Evolutionary conservation across 2,329 filamentous ascomycete species (phyloP).

Genomic region (Elsinoe australis): DNA sequence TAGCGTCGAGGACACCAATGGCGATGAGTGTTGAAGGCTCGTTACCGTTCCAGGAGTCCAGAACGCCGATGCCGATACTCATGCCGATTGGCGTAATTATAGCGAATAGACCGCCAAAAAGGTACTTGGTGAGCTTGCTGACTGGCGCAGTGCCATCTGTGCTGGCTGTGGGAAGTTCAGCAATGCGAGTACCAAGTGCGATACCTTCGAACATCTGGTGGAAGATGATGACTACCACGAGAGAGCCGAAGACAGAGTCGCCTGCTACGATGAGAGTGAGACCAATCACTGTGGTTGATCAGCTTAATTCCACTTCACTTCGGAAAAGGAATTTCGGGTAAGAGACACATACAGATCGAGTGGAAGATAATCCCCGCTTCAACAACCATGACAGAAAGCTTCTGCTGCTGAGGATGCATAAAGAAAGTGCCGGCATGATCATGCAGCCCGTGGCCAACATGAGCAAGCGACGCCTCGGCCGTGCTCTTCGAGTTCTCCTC

Average conservation of each 20-base stretch:
- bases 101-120: slow-evolving; percentile 58
- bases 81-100: slow-evolving; percentile 70
- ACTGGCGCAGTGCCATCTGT: neutral
- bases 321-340: too few species aligned
- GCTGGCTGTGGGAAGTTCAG: slow-evolving; percentile 43
- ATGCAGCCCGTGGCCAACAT: slow-evolving; percentile 7
- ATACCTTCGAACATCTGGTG: slow-evolving; percentile 74
- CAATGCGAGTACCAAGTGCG: slow-evolving; percentile 64
- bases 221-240: slow-evolving; percentile 61
- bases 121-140: slow-evolving; percentile 42
- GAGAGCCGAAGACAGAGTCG: slow-evolving; percentile 45
- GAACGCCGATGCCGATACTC: slow-evolving; percentile 68
- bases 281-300: slow-evolving; percentile 47
- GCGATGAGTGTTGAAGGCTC: slow-evolving; percentile 60
- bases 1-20: slow-evolving; percentile 64
- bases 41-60: slow-evolving; percentile 66
- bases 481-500: slow-evolving; percentile 9
- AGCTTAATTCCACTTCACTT: neutral
- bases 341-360: slow-evolving; percentile 50
- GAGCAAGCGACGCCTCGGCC: slow-evolving; percentile 1
- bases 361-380: slow-evolving; percentile 71
- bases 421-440: slow-evolving; percentile 2
- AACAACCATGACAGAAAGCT: slow-evolving; percentile 57
- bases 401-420: slow-evolving; percentile 14
- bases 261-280: slow-evolving; percentile 51